phyloP scores from a whole-genome alignment of 441 rosid species.

The Arabidopsis hybrid region DNA sequence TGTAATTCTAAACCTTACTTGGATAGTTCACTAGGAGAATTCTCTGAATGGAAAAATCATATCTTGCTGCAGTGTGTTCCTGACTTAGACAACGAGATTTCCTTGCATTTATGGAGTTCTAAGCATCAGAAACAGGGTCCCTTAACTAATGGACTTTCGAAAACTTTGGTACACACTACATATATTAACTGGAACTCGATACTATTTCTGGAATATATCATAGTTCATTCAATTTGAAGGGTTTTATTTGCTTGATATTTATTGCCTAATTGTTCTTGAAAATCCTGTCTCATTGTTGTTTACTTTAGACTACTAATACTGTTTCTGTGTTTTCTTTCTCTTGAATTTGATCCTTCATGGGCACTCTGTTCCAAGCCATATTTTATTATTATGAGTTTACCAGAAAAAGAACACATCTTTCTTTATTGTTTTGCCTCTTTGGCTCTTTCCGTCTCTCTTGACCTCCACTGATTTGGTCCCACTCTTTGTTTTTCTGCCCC shows the following conservation, averaged over 20 bases:
- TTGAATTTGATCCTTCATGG: slow-evolving; percentile 31
- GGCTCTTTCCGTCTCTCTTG: slow-evolving; percentile 44
- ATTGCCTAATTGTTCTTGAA: slow-evolving; percentile 14
- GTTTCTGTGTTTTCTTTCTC: slow-evolving; percentile 19
- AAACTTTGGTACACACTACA: slow-evolving; percentile 17
- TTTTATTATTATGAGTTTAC: slow-evolving; percentile 27
- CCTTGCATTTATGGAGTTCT: slow-evolving; percentile 41
- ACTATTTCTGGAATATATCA: neutral
- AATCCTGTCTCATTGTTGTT: slow-evolving; percentile 8
- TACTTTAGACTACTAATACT: slow-evolving; percentile 14
- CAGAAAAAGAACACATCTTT: slow-evolving; percentile 33
- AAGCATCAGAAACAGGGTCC: slow-evolving; percentile 39
- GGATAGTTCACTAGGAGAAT: slow-evolving; percentile 8
- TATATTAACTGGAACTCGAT: neutral
- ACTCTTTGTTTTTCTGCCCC: slow-evolving; percentile 41
- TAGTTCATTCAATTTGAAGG: neutral
- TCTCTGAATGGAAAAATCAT: neutral
- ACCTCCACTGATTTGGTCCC: slow-evolving; percentile 47
- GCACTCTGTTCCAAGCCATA: slow-evolving; percentile 26
- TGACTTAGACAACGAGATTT: slow-evolving; percentile 39
- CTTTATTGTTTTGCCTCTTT: slow-evolving; percentile 39
- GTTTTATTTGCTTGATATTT: neutral
- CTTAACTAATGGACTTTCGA: slow-evolving; percentile 28
- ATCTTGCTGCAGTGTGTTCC: slow-evolving; percentile 36
- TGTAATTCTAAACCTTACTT: neutral